A percentile compares a stretch with the other conserved stretches of the same genome.
Conservation (phyloP, 2,329 filamentous ascomycete species). For the Fusarium nanum region DNA sequence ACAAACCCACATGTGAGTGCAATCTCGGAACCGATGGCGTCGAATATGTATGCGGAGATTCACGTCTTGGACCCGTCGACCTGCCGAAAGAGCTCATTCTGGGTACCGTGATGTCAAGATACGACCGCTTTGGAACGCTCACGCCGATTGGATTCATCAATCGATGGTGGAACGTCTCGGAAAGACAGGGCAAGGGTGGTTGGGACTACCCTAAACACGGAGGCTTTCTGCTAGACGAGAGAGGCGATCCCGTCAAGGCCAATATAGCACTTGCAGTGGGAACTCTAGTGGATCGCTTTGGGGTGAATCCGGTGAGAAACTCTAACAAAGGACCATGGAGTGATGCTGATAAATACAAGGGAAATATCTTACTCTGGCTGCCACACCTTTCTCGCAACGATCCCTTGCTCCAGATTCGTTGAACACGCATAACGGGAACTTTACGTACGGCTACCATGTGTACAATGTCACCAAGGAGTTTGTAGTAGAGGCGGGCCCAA, state of each 20-base stretch:
- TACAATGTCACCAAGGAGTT: too few species aligned
- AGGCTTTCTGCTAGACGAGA: accelerated
- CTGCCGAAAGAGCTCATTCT: neutral
- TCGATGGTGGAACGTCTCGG: accelerated
- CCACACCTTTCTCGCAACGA: neutral
- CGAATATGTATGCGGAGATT: neutral
- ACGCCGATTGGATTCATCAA: neutral
- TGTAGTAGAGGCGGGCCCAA: too few species aligned
- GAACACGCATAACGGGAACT: too few species aligned
- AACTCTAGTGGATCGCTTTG: neutral
- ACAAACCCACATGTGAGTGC: neutral
- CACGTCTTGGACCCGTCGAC: accelerated
- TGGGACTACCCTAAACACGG: neutral
- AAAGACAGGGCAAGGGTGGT: neutral
- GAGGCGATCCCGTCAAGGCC: accelerated
- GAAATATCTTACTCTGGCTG: neutral
- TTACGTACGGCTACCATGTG: too few species aligned
- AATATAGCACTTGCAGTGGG: neutral
- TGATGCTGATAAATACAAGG: neutral
- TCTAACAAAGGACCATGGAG: accelerated
- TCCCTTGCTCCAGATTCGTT: neutral
- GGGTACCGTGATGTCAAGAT: neutral
- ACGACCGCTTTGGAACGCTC: neutral
- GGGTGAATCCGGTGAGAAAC: accelerated
- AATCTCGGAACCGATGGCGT: too few species aligned